Evolutionary conservation across 176 grass and related monocot species (phyloP), one percentile per base, ranked within the genome.

Genomic region (Puya raimondii): DNA sequence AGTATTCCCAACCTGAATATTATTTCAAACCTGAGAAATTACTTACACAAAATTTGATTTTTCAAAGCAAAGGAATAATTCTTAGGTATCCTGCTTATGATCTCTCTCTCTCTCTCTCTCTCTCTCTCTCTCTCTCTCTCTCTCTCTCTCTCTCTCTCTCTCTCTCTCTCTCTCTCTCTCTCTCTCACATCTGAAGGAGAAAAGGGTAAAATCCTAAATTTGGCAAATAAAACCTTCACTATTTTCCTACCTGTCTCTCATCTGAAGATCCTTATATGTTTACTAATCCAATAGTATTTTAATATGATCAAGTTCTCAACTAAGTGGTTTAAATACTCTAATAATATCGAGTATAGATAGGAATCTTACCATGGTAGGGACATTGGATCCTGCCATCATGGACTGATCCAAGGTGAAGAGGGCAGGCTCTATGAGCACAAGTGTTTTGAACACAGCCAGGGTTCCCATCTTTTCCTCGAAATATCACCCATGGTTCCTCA

Each of bases 371-470:
- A 82, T 99, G 94, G 64, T 99, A 99, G 66, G 94, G 94, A 63
- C 94, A 99, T 53, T 85, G 90, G 16, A 99, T 99, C n/a, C 94
- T 85, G 17, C 94, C 94, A 72, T 93, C 84, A 20, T 83, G 92
- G 59, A 99, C 90, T 13, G 94, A 88, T n/a, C 94, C 94, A 53
- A 99, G 94, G 84, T 99, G 82, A 71, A 99, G 87, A 23, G 94
- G 94, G 68, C 94, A 99, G 15, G 94, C 94, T 70, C 94, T 93
- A 79, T 99, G 94, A 65, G 94, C 94, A 73, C 94, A 99, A 18
- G 94, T 99, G 53, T 99, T 99, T 83, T 78, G 87, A 18, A 93
- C 89, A 71, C 94, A 99, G 53, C 94, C 94, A 67, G 89, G 89
- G 29, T 80, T 78, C 49, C 90, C 90, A 52, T 93, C 85, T 66